These are phyloP conservation scores for Aciculosporium take DNA, from an alignment of 2,329 filamentous ascomycete species.

Conservation along the genomic window DNA sequence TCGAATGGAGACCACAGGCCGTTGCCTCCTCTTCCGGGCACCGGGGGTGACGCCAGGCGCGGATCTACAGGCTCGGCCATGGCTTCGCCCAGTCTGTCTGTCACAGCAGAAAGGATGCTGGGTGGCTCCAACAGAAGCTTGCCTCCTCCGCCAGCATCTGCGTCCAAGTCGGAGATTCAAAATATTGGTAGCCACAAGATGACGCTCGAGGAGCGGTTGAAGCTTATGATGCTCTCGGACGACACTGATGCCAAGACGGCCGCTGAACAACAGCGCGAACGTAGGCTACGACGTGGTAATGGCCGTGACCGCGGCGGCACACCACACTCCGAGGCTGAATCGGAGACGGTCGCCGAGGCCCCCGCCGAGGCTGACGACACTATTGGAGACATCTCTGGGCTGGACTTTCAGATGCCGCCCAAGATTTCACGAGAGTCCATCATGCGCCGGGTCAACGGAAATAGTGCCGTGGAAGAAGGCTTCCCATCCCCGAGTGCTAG, in stretches of 20 bases:
- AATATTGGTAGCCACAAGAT: conserved; percentile 62
- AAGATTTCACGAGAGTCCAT: conserved; percentile 91
- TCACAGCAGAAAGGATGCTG: conserved; percentile 58
- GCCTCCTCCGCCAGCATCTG: conserved; percentile 51
- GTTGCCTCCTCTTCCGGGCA: conserved; percentile 69
- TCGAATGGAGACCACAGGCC: conserved; percentile 75
- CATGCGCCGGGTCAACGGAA: conserved; percentile 68
- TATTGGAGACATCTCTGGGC: conserved; percentile 42
- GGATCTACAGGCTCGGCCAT: conserved; percentile 32
- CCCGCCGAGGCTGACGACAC: conserved; percentile 45
- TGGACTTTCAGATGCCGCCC: conserved; percentile 54
- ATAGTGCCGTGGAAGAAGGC: conserved; percentile 38
- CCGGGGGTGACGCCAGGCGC: conserved; percentile 23
- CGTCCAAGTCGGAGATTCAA: conserved; percentile 64
- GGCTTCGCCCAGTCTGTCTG: conserved; percentile 49
- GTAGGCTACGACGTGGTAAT: conserved; percentile 50
- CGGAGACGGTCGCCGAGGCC: conserved; percentile 18
- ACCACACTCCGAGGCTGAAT: conserved; percentile 25
- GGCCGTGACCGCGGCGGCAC: conserved; percentile 35
- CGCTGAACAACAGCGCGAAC: conserved; percentile 52
- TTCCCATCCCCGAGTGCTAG: conserved; percentile 48
- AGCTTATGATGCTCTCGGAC: conserved; percentile 76
- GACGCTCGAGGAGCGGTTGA: conserved; percentile 72
- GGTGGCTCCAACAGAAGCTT: conserved; percentile 52
- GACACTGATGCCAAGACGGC: conserved; percentile 43